Conservation (phyloP, 1,284 basidiomycete species). For the Golubevia pallescens region DNA sequence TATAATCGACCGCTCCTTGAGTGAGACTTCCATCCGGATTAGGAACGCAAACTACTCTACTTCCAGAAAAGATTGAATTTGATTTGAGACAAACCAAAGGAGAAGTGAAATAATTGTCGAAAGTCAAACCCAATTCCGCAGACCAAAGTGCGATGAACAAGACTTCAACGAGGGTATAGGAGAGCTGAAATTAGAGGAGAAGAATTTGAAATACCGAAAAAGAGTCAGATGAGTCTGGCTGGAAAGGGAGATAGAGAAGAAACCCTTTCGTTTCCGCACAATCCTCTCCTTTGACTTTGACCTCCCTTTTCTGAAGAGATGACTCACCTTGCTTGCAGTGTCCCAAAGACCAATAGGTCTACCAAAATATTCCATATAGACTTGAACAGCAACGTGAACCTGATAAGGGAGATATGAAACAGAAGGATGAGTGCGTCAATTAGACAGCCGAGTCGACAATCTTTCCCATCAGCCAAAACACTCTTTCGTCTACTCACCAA, state of each 20-base stretch:
- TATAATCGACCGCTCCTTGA: slow-evolving; percentile 9
- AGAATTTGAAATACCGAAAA: background rate
- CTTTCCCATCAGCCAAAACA: background rate
- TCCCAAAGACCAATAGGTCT: slow-evolving; percentile 86
- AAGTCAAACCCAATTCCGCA: slow-evolving; percentile 81
- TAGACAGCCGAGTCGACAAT: no score
- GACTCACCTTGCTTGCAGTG: slow-evolving; percentile 79
- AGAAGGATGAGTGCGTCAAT: no score
- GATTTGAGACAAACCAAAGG: slow-evolving; percentile 72
- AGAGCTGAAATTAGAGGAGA: slow-evolving; percentile 52
- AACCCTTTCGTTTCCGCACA: no score
- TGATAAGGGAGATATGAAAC: background rate
- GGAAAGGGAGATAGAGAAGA: no score
- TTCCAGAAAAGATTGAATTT: slow-evolving; percentile 75
- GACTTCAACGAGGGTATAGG: slow-evolving; percentile 70
- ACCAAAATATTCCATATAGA: slow-evolving; percentile 78
- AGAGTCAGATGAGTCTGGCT: background rate
- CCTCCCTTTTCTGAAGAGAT: slow-evolving; percentile 69
- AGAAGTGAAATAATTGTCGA: slow-evolving; percentile 91
- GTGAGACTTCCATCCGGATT: slow-evolving; percentile 51
- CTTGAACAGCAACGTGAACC: slow-evolving; percentile 10
- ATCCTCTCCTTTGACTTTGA: no score
- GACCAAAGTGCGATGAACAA: slow-evolving; percentile 91
- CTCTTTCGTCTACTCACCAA: slow-evolving; percentile 67
- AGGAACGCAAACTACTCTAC: slow-evolving; percentile 69